Conservation (phyloP, 83 land plant species). For the Larix sibirica region DNA sequence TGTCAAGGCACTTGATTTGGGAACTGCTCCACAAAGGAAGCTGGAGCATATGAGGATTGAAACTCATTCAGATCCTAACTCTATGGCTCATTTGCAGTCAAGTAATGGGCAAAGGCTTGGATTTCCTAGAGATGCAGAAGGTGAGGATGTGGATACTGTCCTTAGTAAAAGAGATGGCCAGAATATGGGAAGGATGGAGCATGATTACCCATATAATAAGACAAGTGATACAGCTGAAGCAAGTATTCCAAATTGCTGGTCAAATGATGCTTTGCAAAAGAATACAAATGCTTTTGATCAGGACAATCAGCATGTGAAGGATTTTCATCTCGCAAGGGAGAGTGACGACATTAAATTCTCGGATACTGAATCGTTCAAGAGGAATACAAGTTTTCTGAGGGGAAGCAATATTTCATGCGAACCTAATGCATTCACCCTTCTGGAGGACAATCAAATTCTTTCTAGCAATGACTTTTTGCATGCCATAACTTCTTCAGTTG, state of each 20-base stretch:
- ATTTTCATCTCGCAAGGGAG: neutral
- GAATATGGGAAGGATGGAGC: neutral
- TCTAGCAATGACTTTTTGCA: neutral
- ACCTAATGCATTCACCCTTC: neutral
- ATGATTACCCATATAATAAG: neutral
- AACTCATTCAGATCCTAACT: neutral
- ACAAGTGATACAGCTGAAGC: neutral
- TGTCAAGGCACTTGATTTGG: neutral
- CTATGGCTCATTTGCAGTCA: neutral
- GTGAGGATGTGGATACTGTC: neutral
- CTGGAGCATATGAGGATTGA: neutral
- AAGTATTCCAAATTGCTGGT: neutral
- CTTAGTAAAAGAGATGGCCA: neutral
- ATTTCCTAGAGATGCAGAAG: neutral
- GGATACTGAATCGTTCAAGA: neutral
- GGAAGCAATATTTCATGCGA: neutral
- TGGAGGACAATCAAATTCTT: conserved; percentile 7
- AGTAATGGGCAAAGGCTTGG: neutral
- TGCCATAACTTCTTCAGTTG: neutral
- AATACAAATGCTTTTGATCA: neutral
- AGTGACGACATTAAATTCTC: neutral
- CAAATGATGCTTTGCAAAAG: neutral
- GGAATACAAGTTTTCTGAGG: neutral
- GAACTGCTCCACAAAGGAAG: neutral
- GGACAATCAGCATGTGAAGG: neutral